These are phyloP conservation scores for Colletotrichum sublineola DNA, from an alignment of 2,329 filamentous ascomycete species.

Conservation along the genomic window DNA sequence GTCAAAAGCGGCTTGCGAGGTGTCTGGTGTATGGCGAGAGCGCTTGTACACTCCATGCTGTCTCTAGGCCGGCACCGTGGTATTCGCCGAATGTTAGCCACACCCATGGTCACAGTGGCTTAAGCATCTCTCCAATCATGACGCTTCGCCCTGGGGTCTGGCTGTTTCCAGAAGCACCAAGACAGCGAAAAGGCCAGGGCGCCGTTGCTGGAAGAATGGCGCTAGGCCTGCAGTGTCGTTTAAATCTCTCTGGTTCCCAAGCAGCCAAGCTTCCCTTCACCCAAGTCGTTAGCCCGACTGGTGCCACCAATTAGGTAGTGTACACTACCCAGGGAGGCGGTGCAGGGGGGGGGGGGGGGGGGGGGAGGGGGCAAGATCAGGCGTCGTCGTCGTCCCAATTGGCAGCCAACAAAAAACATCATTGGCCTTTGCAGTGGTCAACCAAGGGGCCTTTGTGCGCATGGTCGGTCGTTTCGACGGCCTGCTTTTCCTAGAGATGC, in stretches of 20 bases:
- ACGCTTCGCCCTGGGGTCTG: constrained; percentile 10
- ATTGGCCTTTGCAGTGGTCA: neutral
- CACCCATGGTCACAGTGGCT: constrained; percentile 1
- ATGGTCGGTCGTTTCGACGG: neutral
- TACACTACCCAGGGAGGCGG: neutral
- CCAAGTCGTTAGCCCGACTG: neutral
- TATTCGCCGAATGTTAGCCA: constrained; percentile 8
- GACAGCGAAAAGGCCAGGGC: constrained; percentile 18
- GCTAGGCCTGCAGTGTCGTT: constrained; percentile 29
- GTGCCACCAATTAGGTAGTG: constrained; percentile 4
- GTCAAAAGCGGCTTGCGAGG: neutral
- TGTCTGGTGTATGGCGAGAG: neutral
- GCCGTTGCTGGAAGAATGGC: constrained; percentile 30
- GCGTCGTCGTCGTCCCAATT: constrained; percentile 16
- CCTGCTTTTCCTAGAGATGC: neutral
- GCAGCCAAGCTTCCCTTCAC: constrained; percentile 6
- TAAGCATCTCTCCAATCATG: constrained; percentile 18
- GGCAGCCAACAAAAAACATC: neutral
- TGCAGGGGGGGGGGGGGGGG: constrained; percentile 4
- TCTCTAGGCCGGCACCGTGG: neutral
- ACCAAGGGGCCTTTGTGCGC: neutral
- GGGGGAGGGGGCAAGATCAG: constrained; percentile 12
- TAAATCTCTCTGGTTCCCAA: constrained; percentile 13
- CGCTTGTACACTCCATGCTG: neutral
- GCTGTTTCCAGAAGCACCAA: constrained; percentile 28